Conservation (phyloP, 2,329 filamentous ascomycete genomes). For the Fusarium austroafricanum region DNA sequence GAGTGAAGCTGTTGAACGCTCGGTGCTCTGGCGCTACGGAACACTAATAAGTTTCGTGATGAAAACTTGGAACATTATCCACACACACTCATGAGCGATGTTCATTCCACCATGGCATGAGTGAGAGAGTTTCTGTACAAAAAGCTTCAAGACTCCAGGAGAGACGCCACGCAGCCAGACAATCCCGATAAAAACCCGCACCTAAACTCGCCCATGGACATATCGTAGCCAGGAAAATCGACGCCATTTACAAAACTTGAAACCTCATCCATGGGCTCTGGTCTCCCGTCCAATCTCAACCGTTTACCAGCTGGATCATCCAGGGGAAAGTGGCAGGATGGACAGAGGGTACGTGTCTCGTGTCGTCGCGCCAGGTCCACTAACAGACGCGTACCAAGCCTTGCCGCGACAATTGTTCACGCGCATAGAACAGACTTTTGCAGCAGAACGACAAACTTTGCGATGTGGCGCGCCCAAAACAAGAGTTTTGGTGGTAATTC, state of each 20-base stretch:
- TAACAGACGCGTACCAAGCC: not conserved
- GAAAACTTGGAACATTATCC: no score
- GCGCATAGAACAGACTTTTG: not conserved
- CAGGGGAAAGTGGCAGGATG: not conserved
- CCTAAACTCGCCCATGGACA: accelerated
- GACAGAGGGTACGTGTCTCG: not conserved
- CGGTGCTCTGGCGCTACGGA: no score
- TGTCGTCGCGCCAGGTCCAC: not conserved
- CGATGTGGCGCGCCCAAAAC: not conserved
- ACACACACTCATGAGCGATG: not conserved
- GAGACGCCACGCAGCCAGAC: no score
- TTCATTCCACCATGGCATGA: accelerated
- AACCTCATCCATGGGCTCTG: not conserved
- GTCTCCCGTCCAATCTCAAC: accelerated
- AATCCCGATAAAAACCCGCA: not conserved
- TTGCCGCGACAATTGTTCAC: not conserved
- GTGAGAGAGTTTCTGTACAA: not conserved
- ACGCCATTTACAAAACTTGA: not conserved
- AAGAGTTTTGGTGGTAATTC: not conserved
- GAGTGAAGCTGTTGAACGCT: no score
- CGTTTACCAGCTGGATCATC: not conserved
- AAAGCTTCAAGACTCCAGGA: not conserved
- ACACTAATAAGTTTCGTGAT: no score
- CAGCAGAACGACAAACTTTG: not conserved
- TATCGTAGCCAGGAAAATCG: accelerated